A percentile compares a stretch with the other conserved stretches of the same genome.
These are phyloP conservation scores for Tuber brumale DNA, from an alignment of 495 filamentous ascomycete species.

Conservation along the genomic window DNA sequence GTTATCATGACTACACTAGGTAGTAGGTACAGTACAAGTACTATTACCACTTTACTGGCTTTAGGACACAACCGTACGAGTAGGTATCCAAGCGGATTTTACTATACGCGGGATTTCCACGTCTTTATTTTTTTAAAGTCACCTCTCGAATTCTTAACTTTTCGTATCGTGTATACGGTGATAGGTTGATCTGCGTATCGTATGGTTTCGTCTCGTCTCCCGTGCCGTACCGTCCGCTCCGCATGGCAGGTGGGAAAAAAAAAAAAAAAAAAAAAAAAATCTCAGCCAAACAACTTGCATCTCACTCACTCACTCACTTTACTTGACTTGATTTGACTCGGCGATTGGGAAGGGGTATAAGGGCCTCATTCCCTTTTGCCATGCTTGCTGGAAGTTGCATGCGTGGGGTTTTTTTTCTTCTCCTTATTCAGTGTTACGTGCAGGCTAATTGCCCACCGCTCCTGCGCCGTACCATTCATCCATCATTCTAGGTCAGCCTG, in stretches of 20 bases:
- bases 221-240: not conserved
- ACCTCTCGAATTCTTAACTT: not conserved
- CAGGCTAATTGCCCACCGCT: not conserved
- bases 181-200: not conserved
- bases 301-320: not conserved
- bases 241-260: not conserved
- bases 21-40: no score
- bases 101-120: not conserved
- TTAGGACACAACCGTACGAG: no score
- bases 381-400: not conserved
- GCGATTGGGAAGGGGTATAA: not conserved
- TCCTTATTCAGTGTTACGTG: not conserved
- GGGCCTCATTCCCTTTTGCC: not conserved
- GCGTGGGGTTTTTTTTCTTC: not conserved
- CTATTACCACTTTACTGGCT: no score
- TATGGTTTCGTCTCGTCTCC: not conserved
- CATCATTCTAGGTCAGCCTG: not conserved
- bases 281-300: not conserved
- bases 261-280: not conserved
- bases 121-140: not conserved
- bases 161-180: not conserved
- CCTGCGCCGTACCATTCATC: not conserved
- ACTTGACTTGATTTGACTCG: not conserved
- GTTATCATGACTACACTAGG: no score
- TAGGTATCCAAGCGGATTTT: no score